Base-by-base conservation (phyloP, 768 basidiomycete genomes). In the Russula abietina region DNA sequence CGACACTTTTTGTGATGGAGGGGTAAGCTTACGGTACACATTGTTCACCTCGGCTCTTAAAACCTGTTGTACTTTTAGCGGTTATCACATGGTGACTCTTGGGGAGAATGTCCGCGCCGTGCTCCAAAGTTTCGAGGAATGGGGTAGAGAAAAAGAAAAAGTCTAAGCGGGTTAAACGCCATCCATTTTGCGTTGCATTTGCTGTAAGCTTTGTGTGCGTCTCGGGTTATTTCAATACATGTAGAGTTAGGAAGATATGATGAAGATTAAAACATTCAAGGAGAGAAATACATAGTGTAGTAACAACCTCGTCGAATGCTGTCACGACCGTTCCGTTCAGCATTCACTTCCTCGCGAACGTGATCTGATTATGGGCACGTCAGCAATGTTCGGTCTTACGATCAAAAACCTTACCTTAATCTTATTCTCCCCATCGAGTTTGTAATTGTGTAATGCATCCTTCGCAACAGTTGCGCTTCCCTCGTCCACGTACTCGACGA, bases 401-500 rank as follows among this genome's bases (percentile, higher is more conserved):
- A 28, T 32, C 16, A 38, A 55, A 39, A n/a, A 4, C 16, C 38
- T 22, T 56, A 88, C 95, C 85, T 98, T 98, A 82, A 98, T 97
- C 78, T 98, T 98, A 77, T 92, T 93, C 76, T 97, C 95, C 57
- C 93, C 94, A 68, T 97, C 93, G 73, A 98, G 80, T 75, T 93
- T 94, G 84, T 92, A 93, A 74, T 98, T 98, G 83, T 99, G 95
- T 70, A 98, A 76, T 17, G 93, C 95, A 63, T 98, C 95, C 73
- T 96, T 95, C 46, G 97, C 97, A 55, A 88, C 84, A 24, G 86
- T 88, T 17, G 96, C 90, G 66, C 90, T 91, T 45, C 80, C 83
- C 74, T 98, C 97, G 86, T 98, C 97, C 73, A 87, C 70, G 69
- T 89, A 99, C 73, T 99, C 97, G 76, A 99, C 94, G 81, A 99